phyloP scores from a whole-genome alignment of 2,329 filamentous ascomycete genomes.

The Xylariaceae sp. region DNA sequence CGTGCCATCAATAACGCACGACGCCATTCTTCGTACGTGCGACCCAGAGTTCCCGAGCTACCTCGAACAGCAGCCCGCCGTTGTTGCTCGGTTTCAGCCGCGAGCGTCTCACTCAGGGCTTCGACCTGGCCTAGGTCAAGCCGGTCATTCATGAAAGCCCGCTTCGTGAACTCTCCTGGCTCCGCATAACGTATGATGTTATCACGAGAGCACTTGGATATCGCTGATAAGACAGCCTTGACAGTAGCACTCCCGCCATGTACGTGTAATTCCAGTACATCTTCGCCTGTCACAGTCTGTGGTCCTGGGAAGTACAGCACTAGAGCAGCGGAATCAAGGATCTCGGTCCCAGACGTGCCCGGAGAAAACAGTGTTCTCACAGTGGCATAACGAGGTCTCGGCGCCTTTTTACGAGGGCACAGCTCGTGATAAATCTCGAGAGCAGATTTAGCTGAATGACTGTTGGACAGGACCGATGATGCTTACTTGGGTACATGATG shows the following conservation, averaged over 20 bases:
- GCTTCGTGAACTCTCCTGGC: conserved; percentile 88
- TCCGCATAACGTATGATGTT: conserved; percentile 74
- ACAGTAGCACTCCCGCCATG: conserved; percentile 88
- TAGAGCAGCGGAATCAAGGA: conserved; percentile 73
- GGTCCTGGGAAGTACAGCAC: conserved; percentile 79
- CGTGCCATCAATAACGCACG: conserved; percentile 70
- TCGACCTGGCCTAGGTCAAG: conserved; percentile 82
- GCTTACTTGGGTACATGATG: conserved; percentile 51
- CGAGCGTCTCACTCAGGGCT: conserved; percentile 56
- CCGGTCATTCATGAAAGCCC: conserved; percentile 82
- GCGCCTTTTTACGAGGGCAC: conserved; percentile 43
- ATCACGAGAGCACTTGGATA: conserved; percentile 48
- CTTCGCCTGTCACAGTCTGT: conserved; percentile 83
- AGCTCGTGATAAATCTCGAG: conserved; percentile 46
- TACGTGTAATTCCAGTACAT: conserved; percentile 88
- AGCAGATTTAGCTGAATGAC: conserved; percentile 18
- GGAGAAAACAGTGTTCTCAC: conserved; percentile 68
- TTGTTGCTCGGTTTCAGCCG: conserved; percentile 85
- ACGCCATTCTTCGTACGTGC: conserved; percentile 80
- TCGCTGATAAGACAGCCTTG: conserved; percentile 74
- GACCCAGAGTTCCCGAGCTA: conserved; percentile 62
- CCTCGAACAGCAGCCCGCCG: conserved; percentile 79
- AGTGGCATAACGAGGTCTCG: conserved; percentile 54
- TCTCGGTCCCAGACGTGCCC: conserved; percentile 36
- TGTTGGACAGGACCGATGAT: conserved; percentile 1